Conservation (phyloP, 2,329 filamentous ascomycete genomes). For the Neopestalotiopsis rosae region DNA sequence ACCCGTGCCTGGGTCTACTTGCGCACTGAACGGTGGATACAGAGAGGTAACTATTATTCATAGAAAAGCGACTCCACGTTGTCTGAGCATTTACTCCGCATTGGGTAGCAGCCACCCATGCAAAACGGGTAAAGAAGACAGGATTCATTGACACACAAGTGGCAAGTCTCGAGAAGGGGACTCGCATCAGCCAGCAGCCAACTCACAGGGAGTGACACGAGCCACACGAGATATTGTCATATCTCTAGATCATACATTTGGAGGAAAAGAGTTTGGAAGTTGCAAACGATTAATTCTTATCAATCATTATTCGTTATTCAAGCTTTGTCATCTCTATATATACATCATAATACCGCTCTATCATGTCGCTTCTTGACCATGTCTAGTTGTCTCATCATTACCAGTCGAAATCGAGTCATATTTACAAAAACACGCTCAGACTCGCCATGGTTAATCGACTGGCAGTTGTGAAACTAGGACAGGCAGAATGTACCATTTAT, state of each 20-base stretch:
- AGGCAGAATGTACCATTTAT: background rate
- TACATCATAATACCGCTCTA: background rate
- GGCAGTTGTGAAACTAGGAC: background rate
- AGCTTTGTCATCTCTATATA: slow-evolving; percentile 8
- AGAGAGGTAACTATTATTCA: background rate
- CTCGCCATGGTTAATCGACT: no score
- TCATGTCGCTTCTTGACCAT: background rate
- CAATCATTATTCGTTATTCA: slow-evolving; percentile 11
- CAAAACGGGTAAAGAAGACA: background rate
- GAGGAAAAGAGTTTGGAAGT: background rate
- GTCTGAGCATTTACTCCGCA: background rate
- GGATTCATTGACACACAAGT: background rate
- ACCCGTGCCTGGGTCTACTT: background rate
- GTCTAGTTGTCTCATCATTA: background rate
- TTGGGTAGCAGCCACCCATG: background rate
- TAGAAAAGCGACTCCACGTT: background rate
- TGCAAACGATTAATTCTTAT: background rate
- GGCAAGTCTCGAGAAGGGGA: background rate
- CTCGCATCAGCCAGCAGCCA: no score
- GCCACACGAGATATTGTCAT: background rate
- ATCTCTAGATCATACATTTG: background rate
- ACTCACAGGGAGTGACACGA: background rate
- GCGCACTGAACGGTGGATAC: background rate
- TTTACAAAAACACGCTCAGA: no score
- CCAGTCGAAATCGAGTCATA: no score